Conservation (phyloP, 2,329 filamentous ascomycete species). For the Mycosphaerella arachidis region DNA sequence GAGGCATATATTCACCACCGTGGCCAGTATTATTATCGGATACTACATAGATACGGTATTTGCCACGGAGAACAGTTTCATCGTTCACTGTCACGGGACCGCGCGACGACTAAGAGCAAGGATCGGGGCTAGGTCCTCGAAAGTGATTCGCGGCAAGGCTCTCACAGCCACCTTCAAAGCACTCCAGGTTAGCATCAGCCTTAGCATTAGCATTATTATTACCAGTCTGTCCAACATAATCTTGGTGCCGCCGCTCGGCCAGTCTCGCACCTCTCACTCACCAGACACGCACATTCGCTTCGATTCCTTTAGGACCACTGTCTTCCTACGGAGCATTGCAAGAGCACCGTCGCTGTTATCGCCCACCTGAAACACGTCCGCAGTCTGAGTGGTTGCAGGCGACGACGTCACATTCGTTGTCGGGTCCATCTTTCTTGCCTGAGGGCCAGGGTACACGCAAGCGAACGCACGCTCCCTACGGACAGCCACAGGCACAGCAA, state of each 20-base stretch:
- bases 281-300: neutral
- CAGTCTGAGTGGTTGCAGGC: neutral
- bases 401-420: neutral
- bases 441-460: neutral
- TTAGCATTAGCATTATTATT: neutral
- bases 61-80: neutral
- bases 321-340: neutral
- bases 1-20: neutral
- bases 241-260: neutral
- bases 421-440: neutral
- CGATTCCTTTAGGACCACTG: neutral
- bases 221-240: neutral
- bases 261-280: neutral
- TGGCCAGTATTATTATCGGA: neutral
- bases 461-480: neutral
- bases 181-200: neutral
- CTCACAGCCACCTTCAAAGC: neutral
- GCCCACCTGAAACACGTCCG: neutral
- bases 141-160: neutral
- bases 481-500: neutral
- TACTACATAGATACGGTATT: neutral
- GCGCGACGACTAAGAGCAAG: neutral
- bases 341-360: neutral
- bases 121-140: neutral
- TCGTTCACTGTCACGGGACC: neutral